phyloP scores from a whole-genome alignment of 768 basidiomycete species.

The Russula vinacea region DNA sequence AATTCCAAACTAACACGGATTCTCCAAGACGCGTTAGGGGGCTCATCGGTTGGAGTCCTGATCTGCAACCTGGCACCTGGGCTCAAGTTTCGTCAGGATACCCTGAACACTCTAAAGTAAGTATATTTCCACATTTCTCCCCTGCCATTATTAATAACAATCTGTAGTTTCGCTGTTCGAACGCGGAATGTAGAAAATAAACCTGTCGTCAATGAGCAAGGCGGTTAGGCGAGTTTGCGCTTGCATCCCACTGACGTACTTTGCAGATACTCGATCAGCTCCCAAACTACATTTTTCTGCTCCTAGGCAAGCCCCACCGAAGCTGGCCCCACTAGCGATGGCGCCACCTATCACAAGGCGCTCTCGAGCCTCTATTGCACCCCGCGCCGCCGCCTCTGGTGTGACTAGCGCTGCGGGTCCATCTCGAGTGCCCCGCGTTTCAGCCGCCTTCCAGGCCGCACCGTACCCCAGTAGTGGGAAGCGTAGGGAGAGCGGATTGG shows the following conservation, averaged over 20 bases:
- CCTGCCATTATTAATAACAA: not conserved
- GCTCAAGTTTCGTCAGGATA: conserved; percentile 77
- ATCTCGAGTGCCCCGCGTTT: conserved; percentile 26
- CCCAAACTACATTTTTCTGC: conserved; percentile 68
- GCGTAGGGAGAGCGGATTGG: conserved; percentile 28
- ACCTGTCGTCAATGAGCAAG: conserved; percentile 72
- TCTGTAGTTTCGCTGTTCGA: conserved; percentile 65
- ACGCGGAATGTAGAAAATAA: conserved; percentile 87
- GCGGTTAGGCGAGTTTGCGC: conserved; percentile 36
- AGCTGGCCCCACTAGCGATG: conserved; percentile 39
- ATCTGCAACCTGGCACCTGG: conserved; percentile 89
- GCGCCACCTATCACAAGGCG: conserved; percentile 13
- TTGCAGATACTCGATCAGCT: conserved; percentile 54
- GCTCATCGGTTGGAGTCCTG: conserved; percentile 70
- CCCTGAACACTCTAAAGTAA: conserved; percentile 87
- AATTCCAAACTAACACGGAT: conserved; percentile 87
- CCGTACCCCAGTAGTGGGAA: conserved; percentile 23
- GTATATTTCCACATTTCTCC: conserved; percentile 29
- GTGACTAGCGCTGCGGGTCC: conserved; percentile 20
- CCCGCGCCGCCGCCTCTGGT: conserved; percentile 11
- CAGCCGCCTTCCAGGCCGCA: conserved; percentile 18
- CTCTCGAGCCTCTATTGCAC: conserved; percentile 32
- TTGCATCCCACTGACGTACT: conserved; percentile 11
- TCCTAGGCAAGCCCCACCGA: conserved; percentile 45
- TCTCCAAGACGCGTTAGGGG: conserved; percentile 87